These are phyloP conservation scores for Leccinum fallax DNA, from an alignment of 1,284 basidiomycete genomes.

Conservation along the genomic window DNA sequence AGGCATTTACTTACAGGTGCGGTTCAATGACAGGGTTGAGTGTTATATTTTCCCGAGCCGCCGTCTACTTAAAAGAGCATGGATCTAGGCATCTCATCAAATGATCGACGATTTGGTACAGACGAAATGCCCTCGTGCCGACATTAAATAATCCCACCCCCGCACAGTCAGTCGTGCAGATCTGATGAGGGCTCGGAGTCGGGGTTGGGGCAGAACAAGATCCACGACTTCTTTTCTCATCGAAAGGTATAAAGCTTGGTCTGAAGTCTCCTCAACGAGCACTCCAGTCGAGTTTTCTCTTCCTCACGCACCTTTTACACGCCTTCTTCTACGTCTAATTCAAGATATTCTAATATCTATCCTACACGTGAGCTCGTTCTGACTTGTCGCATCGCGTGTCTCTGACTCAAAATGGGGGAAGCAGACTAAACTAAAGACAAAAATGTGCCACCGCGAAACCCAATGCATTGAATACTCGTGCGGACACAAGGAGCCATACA, in stretches of 20 bases:
- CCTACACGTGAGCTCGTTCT: conserved; percentile 19
- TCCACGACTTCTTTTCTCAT: conserved; percentile 8
- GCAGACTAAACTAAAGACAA: conserved; percentile 14
- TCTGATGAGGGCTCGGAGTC: conserved; percentile 21
- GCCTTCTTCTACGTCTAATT: conserved; percentile 8
- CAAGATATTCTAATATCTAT: conserved; percentile 27
- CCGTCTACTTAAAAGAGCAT: conserved; percentile 10
- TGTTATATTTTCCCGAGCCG: conserved; percentile 20
- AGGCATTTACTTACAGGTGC: conserved; percentile 17
- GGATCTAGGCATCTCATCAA: conserved; percentile 30
- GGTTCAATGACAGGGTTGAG: conserved; percentile 18
- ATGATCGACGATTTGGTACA: conserved; percentile 25
- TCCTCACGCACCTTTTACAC: conserved; percentile 2
- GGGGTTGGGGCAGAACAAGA: conserved; percentile 17
- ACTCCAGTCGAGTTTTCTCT: conserved; percentile 11
- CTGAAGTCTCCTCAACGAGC: conserved; percentile 11
- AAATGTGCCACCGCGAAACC: conserved; percentile 34
- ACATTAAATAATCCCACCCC: conserved; percentile 27
- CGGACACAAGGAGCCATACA: conserved; percentile 28
- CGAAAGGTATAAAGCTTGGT: conserved; percentile 26
- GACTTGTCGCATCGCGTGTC: not conserved
- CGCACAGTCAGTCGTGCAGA: conserved; percentile 8
- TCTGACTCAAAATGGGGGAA: conserved; percentile 18
- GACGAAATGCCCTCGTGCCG: conserved; percentile 8
- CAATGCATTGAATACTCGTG: conserved; percentile 29